Percentiles rank a stretch among this genome's conserved stretches.
These are phyloP conservation scores for Candida pseudoglaebosa DNA, from an alignment of 805 yeast species.

Conservation along the genomic window DNA sequence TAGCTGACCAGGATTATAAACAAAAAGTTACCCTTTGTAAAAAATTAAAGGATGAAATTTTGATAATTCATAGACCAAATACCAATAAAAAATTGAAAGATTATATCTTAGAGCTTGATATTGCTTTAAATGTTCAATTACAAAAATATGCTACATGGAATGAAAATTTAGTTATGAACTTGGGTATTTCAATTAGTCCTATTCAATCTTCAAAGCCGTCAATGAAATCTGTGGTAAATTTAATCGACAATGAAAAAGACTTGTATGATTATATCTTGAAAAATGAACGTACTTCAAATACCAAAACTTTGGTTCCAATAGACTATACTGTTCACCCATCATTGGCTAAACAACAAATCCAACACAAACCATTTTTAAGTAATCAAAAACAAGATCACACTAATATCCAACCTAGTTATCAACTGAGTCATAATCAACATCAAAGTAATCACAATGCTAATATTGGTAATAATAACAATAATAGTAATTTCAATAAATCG, in stretches of 20 bases:
- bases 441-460: slow-evolving; percentile 2
- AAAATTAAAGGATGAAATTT: slow-evolving; percentile 67
- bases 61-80: slow-evolving; percentile 73
- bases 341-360: slow-evolving; percentile 35
- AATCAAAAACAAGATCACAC: not conserved
- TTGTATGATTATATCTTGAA: slow-evolving; percentile 64
- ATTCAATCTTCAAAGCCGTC: slow-evolving; percentile 57
- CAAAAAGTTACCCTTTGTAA: slow-evolving; percentile 70
- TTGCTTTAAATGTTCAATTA: slow-evolving; percentile 83
- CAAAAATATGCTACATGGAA: slow-evolving; percentile 85
- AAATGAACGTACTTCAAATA: slow-evolving; percentile 37
- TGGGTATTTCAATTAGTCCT: slow-evolving; percentile 82
- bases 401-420: not conserved
- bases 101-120: slow-evolving; percentile 79
- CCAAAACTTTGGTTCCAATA: slow-evolving; percentile 54
- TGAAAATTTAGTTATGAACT: slow-evolving; percentile 77
- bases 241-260: slow-evolving; percentile 81
- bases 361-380: slow-evolving; percentile 32
- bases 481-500: slow-evolving; percentile 2
- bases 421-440: not conserved
- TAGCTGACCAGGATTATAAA: slow-evolving; percentile 84
- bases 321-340: slow-evolving; percentile 71
- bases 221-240: slow-evolving; percentile 71
- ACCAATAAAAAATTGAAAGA: slow-evolving; percentile 68
- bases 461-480: slow-evolving; percentile 2